Evolutionary conservation across 192 early-diverging fungal genomes (phyloP), one percentile per base, ranked within the genome.

Genomic region (Bifiguratus adelaidae): DNA sequence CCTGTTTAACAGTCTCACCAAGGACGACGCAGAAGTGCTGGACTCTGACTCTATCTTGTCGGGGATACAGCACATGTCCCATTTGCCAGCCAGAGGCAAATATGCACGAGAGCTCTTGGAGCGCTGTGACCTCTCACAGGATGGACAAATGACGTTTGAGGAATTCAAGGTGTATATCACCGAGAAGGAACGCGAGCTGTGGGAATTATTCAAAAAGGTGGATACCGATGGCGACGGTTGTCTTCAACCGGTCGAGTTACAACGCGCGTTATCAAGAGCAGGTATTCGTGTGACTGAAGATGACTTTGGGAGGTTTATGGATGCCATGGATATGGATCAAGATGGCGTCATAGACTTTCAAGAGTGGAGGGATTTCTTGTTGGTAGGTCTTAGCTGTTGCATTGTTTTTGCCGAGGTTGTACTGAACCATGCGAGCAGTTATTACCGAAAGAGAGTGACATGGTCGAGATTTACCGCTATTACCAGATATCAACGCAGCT

Each of bases 301-400:
- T 7, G 83, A 83, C 28, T 29, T 83, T n/a, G 26, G 55, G 7
- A 50, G 56, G 15, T 80, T 86, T 55, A 61, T 83, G 28, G 55
- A 56, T n/a, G 61, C 58, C 42, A 70, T 81, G 64, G 82, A 83
- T 58, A 56, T 54, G 46, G 71, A 81, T 55, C 55, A 61, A 3
- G 65, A 76, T 61, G 81, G 80, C 26, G 41, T 53, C 8, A 77
- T 85, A 23, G 71, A 71, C 44, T 85, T 67, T 59, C 52, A 63
- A 37, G 81, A 82, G 48, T 85, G 78, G 70, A 67, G 74, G 50
- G 76, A 76, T 48, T 77, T 73, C 35, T 47, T 77, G 9, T 40
- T 77, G 48, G 74, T 77, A 68, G 55, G 55, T 51, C 3, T 38
- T 7, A n/a, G 37, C 16, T 38, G 16, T 34, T 8, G 24, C 26